A percentile compares a stretch with the other conserved stretches of the same genome.
Evolutionary conservation across 1,139 yeast genomes (phyloP).

Genomic region (Diutina rugosa): DNA sequence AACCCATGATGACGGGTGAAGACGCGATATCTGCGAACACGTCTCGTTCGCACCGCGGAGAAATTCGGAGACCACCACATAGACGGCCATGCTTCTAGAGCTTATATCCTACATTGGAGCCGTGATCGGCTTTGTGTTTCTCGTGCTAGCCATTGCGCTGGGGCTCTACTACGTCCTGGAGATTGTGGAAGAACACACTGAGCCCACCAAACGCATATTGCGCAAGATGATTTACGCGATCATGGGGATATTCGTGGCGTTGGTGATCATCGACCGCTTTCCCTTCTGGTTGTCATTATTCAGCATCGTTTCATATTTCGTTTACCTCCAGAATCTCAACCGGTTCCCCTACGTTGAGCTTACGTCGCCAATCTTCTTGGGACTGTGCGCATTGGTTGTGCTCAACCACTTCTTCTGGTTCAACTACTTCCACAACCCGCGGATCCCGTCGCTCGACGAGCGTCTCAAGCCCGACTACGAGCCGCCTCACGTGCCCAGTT

Average conservation of each 20-base stretch:
- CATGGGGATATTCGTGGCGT: constrained; percentile 36
- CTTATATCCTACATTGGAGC: constrained; percentile 54
- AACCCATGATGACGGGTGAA: neutral
- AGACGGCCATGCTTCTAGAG: constrained; percentile 22
- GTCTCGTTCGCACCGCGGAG: neutral
- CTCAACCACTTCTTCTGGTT: constrained; percentile 87
- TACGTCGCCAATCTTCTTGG: constrained; percentile 55
- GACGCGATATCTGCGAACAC: neutral
- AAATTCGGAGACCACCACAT: neutral
- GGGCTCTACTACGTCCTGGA: constrained; percentile 88
- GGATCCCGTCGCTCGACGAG: constrained; percentile 42
- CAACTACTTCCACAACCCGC: constrained; percentile 63
- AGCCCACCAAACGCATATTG: constrained; percentile 64
- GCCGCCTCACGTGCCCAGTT: constrained; percentile 66
- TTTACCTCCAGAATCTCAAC: constrained; percentile 64
- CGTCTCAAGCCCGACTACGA: constrained; percentile 43
- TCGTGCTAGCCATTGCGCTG: constrained; percentile 54
- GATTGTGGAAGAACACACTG: constrained; percentile 86
- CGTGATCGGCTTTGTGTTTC: constrained; percentile 59
- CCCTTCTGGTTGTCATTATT: constrained; percentile 56
- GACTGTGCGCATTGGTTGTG: constrained; percentile 62
- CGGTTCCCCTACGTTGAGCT: constrained; percentile 78
- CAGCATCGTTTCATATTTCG: constrained; percentile 55
- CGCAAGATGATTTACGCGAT: constrained; percentile 49
- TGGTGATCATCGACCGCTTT: constrained; percentile 63